These are phyloP conservation scores for Sugiyamaella smithiae DNA, from an alignment of 805 yeast species.

Conservation along the genomic window DNA sequence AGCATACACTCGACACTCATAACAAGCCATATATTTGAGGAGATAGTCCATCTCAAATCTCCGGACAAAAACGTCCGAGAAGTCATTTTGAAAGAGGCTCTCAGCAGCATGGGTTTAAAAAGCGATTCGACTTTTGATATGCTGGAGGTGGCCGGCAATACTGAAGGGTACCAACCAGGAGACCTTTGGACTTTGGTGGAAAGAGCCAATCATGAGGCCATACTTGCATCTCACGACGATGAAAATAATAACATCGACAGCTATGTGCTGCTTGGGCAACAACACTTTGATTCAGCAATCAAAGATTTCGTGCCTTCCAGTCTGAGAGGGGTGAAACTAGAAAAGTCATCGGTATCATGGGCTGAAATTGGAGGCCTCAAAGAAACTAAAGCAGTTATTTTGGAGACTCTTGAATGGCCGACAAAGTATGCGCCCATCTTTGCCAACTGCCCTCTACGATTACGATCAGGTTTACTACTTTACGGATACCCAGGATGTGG, in stretches of 20 bases:
- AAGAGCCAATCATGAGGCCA: conserved; percentile 43
- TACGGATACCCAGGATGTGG: conserved; percentile 99
- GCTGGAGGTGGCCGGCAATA: conserved; percentile 56
- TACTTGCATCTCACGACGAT: conserved; percentile 21
- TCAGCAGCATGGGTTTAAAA: conserved; percentile 34
- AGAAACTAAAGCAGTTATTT: conserved; percentile 67
- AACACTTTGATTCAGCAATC: conserved; percentile 55
- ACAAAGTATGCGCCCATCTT: conserved; percentile 95
- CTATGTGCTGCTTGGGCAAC: conserved; percentile 25
- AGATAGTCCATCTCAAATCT: conserved; percentile 55
- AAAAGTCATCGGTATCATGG: conserved; percentile 77
- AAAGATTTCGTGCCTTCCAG: conserved; percentile 74
- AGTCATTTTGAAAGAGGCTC: conserved; percentile 44
- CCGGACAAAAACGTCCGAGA: conserved; percentile 67
- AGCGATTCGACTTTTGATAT: conserved; percentile 44
- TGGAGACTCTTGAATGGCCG: conserved; percentile 97
- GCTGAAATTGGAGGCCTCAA: conserved; percentile 82
- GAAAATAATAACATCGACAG: background rate
- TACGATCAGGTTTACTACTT: conserved; percentile 83
- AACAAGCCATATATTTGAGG: conserved; percentile 69
- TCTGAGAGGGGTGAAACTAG: conserved; percentile 80
- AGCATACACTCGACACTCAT: conserved; percentile 58
- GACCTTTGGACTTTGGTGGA: conserved; percentile 74
- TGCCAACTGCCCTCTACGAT: conserved; percentile 76
- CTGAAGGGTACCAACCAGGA: conserved; percentile 87